Conservation (phyloP, 306 rosid species). For the Inga leiocalycina region DNA sequence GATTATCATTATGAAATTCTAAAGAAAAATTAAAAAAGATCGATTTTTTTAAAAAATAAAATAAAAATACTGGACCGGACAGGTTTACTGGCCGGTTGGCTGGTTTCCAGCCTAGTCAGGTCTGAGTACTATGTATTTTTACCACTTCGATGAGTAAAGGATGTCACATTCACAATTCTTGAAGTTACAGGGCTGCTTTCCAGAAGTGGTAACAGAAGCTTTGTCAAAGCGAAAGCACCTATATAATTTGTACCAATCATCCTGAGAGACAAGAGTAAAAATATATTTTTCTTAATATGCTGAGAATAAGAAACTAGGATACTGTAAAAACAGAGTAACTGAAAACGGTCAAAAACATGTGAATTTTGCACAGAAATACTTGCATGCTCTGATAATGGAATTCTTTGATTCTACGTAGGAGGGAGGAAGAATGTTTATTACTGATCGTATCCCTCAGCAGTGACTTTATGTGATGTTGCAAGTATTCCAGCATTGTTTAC, state of each 20-base stretch:
- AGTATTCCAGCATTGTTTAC: conserved; percentile 92
- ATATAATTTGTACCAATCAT: conserved; percentile 84
- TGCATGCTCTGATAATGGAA: conserved; percentile 19
- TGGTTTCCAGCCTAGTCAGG: too few relatives aligned
- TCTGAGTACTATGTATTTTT: not conserved
- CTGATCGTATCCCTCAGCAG: conserved; percentile 82
- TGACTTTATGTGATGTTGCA: conserved; percentile 76
- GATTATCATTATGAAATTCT: too few relatives aligned
- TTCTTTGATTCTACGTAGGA: not conserved
- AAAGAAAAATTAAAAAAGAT: too few relatives aligned
- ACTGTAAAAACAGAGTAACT: conserved; percentile 20
- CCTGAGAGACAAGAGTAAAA: conserved; percentile 46
- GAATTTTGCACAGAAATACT: conserved; percentile 25
- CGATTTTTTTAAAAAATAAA: too few relatives aligned
- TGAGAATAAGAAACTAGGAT: conserved; percentile 15
- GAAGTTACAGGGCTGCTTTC: conserved; percentile 72
- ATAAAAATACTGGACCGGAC: too few relatives aligned
- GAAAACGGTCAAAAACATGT: conserved; percentile 6
- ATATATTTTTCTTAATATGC: conserved; percentile 6
- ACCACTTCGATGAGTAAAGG: conserved; percentile 88
- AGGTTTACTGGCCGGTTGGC: too few relatives aligned
- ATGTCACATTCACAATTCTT: conserved; percentile 79
- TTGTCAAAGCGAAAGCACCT: conserved; percentile 73
- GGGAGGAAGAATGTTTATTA: conserved; percentile 42
- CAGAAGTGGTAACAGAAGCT: conserved; percentile 72